A percentile compares a stretch with the other conserved stretches of the same genome.
phyloP scores from a whole-genome alignment of 768 basidiomycete genomes.

The Omphalotus guepiniiformis region DNA sequence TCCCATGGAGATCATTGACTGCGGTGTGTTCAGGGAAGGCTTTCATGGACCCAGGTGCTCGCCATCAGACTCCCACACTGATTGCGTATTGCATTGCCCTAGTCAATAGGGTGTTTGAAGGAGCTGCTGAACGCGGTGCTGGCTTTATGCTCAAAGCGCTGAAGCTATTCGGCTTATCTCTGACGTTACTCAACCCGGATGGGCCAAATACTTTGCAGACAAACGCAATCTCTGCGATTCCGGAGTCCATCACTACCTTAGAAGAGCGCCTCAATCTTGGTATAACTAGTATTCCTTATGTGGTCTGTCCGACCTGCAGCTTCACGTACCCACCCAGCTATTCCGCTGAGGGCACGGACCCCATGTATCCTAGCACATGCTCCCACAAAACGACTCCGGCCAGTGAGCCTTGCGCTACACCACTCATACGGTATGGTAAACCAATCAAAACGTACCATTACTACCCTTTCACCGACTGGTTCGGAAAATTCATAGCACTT shows the following conservation, averaged over 20 bases:
- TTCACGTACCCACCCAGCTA: neutral
- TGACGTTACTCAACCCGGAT: neutral
- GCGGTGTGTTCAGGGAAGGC: neutral
- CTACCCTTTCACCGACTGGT: neutral
- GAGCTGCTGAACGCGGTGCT: neutral
- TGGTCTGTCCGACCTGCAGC: conserved; percentile 1
- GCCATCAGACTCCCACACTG: neutral
- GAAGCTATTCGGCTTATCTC: neutral
- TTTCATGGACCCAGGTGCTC: neutral
- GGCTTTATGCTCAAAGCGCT: neutral
- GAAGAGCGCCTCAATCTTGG: conserved; percentile 3
- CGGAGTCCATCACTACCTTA: neutral
- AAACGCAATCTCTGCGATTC: neutral
- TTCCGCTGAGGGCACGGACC: neutral
- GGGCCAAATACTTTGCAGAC: neutral
- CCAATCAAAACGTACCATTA: neutral
- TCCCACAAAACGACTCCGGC: neutral
- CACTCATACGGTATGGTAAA: neutral
- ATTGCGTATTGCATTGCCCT: conserved; percentile 2
- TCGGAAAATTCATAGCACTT: neutral
- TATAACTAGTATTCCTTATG: neutral
- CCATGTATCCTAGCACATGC: neutral
- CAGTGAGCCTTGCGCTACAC: neutral
- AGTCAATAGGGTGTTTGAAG: neutral
- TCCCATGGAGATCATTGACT: too few relatives aligned